Percentiles rank a stretch among this genome's conserved stretches.
Conservation (phyloP, 352 stramenopile genomes). For the Phytopythium cucurbitacearum region DNA sequence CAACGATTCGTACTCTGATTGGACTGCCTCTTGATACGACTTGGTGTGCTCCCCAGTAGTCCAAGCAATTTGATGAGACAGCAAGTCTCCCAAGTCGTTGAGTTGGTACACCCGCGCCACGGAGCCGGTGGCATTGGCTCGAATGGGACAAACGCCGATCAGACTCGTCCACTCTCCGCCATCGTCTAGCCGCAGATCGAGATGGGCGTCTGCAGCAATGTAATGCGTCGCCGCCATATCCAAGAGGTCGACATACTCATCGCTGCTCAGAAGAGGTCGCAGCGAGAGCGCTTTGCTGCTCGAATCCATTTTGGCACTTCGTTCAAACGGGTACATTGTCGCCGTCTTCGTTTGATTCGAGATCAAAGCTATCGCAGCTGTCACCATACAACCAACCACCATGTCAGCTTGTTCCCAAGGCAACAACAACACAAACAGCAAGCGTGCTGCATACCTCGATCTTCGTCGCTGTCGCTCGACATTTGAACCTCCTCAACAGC, state of each 20-base stretch:
- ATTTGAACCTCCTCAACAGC: conserved; percentile 45
- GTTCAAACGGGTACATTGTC: conserved; percentile 46
- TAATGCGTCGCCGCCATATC: conserved; percentile 33
- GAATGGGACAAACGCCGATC: conserved; percentile 40
- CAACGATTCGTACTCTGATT: conserved; percentile 42
- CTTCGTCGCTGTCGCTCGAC: conserved; percentile 17
- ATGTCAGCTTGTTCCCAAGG: background rate
- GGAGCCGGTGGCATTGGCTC: conserved; percentile 14
- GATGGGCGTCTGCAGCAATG: conserved; percentile 45
- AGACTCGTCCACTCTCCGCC: conserved; percentile 57
- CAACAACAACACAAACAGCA: too few relatives aligned
- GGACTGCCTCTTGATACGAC: conserved; percentile 41
- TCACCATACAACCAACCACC: background rate
- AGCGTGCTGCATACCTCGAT: conserved; percentile 19
- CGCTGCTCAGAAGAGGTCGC: conserved; percentile 27
- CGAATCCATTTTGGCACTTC: conserved; percentile 16
- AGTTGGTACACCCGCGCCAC: conserved; percentile 49
- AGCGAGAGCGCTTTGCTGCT: conserved; percentile 28
- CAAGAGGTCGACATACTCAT: conserved; percentile 24
- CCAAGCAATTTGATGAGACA: conserved; percentile 50
- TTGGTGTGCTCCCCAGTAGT: conserved; percentile 17
- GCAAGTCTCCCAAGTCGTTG: conserved; percentile 63
- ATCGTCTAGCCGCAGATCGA: conserved; percentile 58
- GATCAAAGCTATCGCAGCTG: conserved; percentile 28
- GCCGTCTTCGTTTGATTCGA: conserved; percentile 28